phyloP scores from a whole-genome alignment of 148 eudicot species.

The Rhododendron henanense region DNA sequence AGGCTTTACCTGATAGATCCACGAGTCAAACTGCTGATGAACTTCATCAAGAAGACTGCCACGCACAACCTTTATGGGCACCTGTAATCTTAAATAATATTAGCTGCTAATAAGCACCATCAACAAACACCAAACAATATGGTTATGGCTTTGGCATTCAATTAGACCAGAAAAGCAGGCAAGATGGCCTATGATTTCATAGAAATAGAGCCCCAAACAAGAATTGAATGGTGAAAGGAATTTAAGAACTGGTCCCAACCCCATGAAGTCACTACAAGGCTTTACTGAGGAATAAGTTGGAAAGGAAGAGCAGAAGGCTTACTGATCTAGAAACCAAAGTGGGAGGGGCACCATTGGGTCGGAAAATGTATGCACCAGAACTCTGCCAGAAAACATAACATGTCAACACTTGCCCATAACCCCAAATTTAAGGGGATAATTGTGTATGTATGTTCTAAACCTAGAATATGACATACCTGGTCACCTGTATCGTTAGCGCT shows the following conservation, averaged over 20 bases:
- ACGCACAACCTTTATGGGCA: no score
- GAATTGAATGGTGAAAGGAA: neutral
- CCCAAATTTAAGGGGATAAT: neutral
- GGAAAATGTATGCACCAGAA: slow-evolving; percentile 88
- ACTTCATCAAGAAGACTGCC: no score
- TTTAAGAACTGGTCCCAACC: neutral
- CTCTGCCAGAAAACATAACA: slow-evolving; percentile 30
- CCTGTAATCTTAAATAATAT: no score
- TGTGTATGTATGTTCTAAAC: neutral
- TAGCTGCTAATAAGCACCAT: no score
- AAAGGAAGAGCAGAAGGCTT: slow-evolving; percentile 15
- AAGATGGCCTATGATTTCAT: no score
- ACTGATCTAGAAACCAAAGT: slow-evolving; percentile 45
- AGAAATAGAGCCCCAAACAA: neutral
- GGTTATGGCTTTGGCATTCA: no score
- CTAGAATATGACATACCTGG: slow-evolving; percentile 37
- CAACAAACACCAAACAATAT: no score
- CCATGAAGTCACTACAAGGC: neutral
- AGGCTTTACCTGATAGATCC: no score
- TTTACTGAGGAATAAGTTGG: neutral
- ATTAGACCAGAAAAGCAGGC: no score
- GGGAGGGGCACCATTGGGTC: slow-evolving; percentile 48
- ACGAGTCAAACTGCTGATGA: no score
- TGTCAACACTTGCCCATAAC: neutral
- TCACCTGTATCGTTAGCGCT: slow-evolving; percentile 29